phyloP scores from a whole-genome alignment of 495 filamentous ascomycete species.

The Penicillium tannophilum region DNA sequence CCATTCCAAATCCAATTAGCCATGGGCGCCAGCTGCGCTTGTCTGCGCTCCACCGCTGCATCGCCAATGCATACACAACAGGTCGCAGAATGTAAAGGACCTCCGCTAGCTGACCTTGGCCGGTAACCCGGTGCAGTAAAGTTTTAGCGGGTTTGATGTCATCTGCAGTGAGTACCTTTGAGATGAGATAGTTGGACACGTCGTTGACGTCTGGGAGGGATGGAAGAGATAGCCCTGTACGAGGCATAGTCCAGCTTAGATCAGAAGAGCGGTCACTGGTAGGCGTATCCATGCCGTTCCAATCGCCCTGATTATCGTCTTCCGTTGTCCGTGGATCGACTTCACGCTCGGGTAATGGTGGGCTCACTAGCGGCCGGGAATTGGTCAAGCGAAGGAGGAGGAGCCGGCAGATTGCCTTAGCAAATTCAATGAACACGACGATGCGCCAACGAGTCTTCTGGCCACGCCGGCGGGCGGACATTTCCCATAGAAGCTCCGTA shows the following conservation, averaged over 20 bases:
- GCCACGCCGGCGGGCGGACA: slow-evolving; percentile 80
- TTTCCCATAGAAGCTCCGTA: slow-evolving; percentile 85
- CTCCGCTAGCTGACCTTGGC: slow-evolving; percentile 80
- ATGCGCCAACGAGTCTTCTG: slow-evolving; percentile 87
- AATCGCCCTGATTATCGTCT: slow-evolving; percentile 46
- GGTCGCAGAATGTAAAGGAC: slow-evolving; percentile 88
- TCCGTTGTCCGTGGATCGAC: slow-evolving; percentile 64
- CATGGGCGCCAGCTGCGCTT: slow-evolving; percentile 81
- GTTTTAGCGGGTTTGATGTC: slow-evolving; percentile 89
- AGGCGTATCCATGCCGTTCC: slow-evolving; percentile 52
- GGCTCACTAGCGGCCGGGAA: slow-evolving; percentile 79
- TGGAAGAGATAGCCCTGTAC: slow-evolving; percentile 83
- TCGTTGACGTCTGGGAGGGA: slow-evolving; percentile 75
- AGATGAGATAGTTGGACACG: slow-evolving; percentile 81
- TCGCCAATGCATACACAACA: slow-evolving; percentile 81
- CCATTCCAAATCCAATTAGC: slow-evolving; percentile 83
- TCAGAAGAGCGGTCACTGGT: slow-evolving; percentile 47
- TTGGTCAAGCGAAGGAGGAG: slow-evolving; percentile 82
- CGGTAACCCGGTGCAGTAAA: slow-evolving; percentile 69
- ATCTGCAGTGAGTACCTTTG: slow-evolving; percentile 91
- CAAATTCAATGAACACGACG: slow-evolving; percentile 79
- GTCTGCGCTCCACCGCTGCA: slow-evolving; percentile 67
- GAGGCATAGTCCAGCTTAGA: slow-evolving; percentile 87
- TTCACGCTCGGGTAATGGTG: slow-evolving; percentile 85
- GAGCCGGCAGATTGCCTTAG: slow-evolving; percentile 86